A percentile compares a stretch with the other conserved stretches of the same genome.
Conservation (phyloP, 129 eudicot species). For the Tanacetum coccineum region DNA sequence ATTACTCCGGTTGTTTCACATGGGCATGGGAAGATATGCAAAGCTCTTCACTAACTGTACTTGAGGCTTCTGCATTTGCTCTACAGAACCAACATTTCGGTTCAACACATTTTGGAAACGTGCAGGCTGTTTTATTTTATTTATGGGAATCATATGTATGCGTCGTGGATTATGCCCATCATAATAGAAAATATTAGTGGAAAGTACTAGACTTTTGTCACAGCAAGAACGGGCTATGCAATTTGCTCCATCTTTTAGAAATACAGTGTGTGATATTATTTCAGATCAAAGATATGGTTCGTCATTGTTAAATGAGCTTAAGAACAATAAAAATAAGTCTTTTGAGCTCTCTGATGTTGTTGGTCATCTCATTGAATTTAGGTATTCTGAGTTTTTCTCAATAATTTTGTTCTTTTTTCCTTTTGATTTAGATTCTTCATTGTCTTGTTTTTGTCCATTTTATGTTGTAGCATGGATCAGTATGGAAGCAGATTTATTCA, state of each 20-base stretch:
- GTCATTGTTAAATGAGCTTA: conserved; percentile 53
- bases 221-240: conserved; percentile 43
- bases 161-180: conserved; percentile 30
- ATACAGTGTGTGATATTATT: conserved; percentile 32
- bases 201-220: conserved; percentile 32
- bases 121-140: conserved; percentile 37
- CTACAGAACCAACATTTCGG: conserved; percentile 54
- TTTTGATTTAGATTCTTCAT: neutral
- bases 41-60: conserved; percentile 50
- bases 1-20: conserved; percentile 31
- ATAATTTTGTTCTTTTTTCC: neutral
- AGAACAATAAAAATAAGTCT: conserved; percentile 57
- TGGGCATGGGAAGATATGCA: conserved; percentile 47
- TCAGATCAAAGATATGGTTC: conserved; percentile 44
- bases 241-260: conserved; percentile 34
- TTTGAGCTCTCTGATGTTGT: conserved; percentile 66
- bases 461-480: conserved; percentile 65
- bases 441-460: conserved; percentile 15
- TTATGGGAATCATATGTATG: conserved; percentile 34
- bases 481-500: conserved; percentile 85
- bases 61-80: conserved; percentile 54
- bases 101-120: conserved; percentile 35
- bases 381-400: conserved; percentile 33
- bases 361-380: conserved; percentile 65
- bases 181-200: conserved; percentile 39